Base-by-base conservation (phyloP, 257 asterid genomes). In the Ilex asprella region DNA sequence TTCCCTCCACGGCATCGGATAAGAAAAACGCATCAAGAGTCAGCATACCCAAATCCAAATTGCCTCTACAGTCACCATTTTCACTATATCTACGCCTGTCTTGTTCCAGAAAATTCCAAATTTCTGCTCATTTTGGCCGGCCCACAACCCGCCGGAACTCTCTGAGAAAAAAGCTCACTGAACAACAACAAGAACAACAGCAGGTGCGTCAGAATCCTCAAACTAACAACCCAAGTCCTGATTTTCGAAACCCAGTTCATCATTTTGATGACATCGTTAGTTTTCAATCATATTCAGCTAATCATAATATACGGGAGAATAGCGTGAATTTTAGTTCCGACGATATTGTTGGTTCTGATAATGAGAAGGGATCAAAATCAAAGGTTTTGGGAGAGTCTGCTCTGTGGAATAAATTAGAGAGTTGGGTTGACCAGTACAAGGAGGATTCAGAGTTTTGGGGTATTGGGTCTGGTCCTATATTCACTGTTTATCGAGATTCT, bases 371-470 rank as follows among this genome's bases (percentile, higher is more conserved):
- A 56, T 62, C 72, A 21, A 68, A 65, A 61, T 73, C 78, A 31
- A 74, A 70, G 53, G 62, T 65, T 59, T 73, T 75, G 41, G 82
- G 87, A n/a, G 86, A 79, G 56, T 80, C 89, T 31, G 58, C 78
- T 52, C 62, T 81, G 76, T 81, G 81, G 95, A 82, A 78, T 72
- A 84, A 79, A 72, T 76, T 89, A 51, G 97, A 84, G 79, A 73
- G 75, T 60, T 89, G 96, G 99, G 83, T 84, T 68, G 95, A 84
- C 73, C 95, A 82, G 83, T 82, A 79, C 69, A 85, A 79, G 86
- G 79, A 75, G 67, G 95, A 93, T 65, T 58, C 84, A 0, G 86
- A 87, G 53, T 81, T 79, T 69, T 89, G 99, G 97, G 97, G 97
- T 39, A 66, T 85, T 69, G 97, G 99, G 15, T 75, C 74, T 62